Evolutionary conservation across 2,329 filamentous ascomycete species (phyloP), one percentile per base, ranked within the genome.

Genomic region (Penicillium carneum): DNA sequence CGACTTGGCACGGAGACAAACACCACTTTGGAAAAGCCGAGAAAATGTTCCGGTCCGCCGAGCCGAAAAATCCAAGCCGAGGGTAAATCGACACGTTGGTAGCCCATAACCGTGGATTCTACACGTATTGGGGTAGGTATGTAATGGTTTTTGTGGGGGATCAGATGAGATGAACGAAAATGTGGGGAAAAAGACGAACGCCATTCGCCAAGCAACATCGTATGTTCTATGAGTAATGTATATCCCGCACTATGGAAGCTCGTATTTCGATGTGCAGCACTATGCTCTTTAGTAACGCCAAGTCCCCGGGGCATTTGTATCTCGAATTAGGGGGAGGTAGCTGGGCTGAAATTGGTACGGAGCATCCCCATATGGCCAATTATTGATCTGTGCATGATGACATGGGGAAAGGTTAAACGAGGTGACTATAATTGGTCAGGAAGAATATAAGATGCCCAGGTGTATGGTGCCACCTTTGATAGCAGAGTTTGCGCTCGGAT

Each of bases 1-100:
- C 31, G 55, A 43, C 55, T 57, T 50, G 52, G 52, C 52, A n/a
- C n/a, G 18, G 26, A 31, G 11, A 31, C 10, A 20, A 20, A 4
- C 29, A 31, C 6, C 9, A 31, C 9, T 9, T 31, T 31, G 18
- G 12, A 48, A 14, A 36, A 20, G 31, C 51, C 51, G 51, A 51
- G 7, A n/a, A 4, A 29, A n/a, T 18, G 38, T 61, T 66, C 64
- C 64, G 64, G 63, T 66, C 64, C 64, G 48, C 64, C 64, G 64
- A 66, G 41, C 64, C 64, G 63, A 63, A 45, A 18, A 42, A 31
- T 31, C n/a, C 2, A 45, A 47, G 31, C 56, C 49, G 56, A 57
- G 56, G 33, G 26, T 51, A 23, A n/a, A 8, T 31, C 29, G 29
- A 2, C 29, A 12, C 8, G 5, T 23, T n/a, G 23, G 45, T 16